These are phyloP conservation scores for Penicillium flavigenum DNA, from an alignment of 495 filamentous ascomycete genomes.

Conservation along the genomic window DNA sequence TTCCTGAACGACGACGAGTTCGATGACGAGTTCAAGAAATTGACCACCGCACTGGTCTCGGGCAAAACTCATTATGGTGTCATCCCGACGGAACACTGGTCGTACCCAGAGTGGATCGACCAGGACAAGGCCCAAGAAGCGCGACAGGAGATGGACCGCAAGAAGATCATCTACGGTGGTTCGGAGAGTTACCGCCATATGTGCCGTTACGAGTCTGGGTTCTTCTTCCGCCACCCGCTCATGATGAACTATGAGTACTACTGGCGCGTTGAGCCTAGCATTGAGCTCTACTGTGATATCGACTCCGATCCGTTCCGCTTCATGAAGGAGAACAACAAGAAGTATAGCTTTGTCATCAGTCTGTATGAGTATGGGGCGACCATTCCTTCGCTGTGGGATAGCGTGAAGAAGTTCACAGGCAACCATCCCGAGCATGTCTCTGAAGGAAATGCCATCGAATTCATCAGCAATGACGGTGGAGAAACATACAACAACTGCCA, in stretches of 20 bases:
- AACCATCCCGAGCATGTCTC: conserved; percentile 84
- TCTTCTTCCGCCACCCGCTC: conserved; percentile 83
- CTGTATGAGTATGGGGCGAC: conserved; percentile 95
- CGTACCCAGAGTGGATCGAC: conserved; percentile 82
- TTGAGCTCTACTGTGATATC: conserved; percentile 85
- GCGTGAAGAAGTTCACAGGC: conserved; percentile 85
- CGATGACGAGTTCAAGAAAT: conserved; percentile 85
- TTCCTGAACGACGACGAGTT: conserved; percentile 97
- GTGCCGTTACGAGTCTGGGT: conserved; percentile 91
- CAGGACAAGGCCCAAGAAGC: conserved; percentile 78
- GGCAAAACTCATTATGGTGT: conserved; percentile 86
- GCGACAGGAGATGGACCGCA: conserved; percentile 77
- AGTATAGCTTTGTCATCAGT: conserved; percentile 86
- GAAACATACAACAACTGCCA: conserved; percentile 94
- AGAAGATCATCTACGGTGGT: conserved; percentile 93
- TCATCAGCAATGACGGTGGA: conserved; percentile 87
- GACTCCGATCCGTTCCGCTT: conserved; percentile 80
- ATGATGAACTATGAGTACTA: conserved; percentile 89
- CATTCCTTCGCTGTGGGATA: conserved; percentile 94
- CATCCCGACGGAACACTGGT: conserved; percentile 85
- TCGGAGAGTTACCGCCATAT: conserved; percentile 89
- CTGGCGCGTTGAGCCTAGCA: conserved; percentile 87
- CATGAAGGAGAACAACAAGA: conserved; percentile 86
- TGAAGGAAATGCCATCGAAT: conserved; percentile 81
- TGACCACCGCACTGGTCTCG: conserved; percentile 85